Percentiles rank a stretch among this genome's conserved stretches.
phyloP scores from a whole-genome alignment of 2,329 filamentous ascomycete genomes.

The Remersonia thermophila region DNA sequence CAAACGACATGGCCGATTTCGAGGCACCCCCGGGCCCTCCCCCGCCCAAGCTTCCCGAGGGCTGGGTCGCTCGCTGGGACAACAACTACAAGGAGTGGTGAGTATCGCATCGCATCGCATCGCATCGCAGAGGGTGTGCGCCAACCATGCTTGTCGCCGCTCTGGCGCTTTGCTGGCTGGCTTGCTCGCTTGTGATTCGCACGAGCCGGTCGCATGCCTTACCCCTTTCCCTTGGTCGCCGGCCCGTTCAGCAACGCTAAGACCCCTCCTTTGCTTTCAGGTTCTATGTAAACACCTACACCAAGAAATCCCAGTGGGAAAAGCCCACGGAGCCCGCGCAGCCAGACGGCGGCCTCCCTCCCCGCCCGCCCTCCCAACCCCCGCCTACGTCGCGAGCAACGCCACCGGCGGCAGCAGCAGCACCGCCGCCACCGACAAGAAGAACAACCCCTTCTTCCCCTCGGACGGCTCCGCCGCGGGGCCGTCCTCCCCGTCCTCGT shows the following conservation, averaged over 20 bases:
- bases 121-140: too few species aligned
- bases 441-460: constrained; percentile 31
- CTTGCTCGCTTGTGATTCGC: too few species aligned
- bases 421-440: constrained; percentile 40
- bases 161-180: too few species aligned
- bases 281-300: constrained; percentile 86
- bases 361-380: constrained; percentile 51
- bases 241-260: background rate
- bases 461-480: constrained; percentile 18
- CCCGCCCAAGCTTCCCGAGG: constrained; percentile 54
- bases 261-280: constrained; percentile 28
- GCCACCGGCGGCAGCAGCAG: constrained; percentile 31
- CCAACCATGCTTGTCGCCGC: too few species aligned
- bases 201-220: too few species aligned
- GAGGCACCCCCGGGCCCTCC: constrained; percentile 41
- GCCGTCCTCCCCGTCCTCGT: constrained; percentile 5
- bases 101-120: too few species aligned
- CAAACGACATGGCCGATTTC: constrained; percentile 38
- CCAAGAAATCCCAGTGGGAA: constrained; percentile 86
- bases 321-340: constrained; percentile 58
- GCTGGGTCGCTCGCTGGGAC: constrained; percentile 80
- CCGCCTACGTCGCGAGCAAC: constrained; percentile 40
- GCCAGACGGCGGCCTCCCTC: constrained; percentile 22
- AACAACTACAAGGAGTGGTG: constrained; percentile 73
- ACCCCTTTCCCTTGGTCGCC: background rate